phyloP scores from a whole-genome alignment of 257 asterid genomes.

The Solanum ossicruentum region DNA sequence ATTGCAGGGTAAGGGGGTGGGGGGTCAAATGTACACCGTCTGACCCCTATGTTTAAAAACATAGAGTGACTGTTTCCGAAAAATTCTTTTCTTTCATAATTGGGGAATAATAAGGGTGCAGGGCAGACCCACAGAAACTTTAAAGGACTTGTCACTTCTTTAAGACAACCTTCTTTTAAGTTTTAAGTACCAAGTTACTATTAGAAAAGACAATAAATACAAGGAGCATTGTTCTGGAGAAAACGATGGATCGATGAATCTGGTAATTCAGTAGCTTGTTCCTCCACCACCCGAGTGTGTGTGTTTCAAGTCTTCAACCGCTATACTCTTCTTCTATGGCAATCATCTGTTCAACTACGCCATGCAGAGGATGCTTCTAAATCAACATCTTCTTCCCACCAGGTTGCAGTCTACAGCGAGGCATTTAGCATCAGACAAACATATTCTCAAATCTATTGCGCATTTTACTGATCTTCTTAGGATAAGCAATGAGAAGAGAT shows the following conservation, averaged over 20 bases:
- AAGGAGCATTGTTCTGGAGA: too few species aligned
- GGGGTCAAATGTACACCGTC: too few species aligned
- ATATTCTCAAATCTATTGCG: background rate
- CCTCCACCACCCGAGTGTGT: background rate
- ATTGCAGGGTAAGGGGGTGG: too few species aligned
- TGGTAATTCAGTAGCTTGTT: background rate
- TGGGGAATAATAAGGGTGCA: background rate
- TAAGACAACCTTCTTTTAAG: background rate
- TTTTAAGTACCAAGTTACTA: background rate
- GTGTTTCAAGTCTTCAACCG: background rate
- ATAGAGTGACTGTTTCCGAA: too few species aligned
- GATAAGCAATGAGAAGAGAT: background rate
- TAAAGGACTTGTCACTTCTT: background rate
- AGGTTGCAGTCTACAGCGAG: conserved; percentile 54
- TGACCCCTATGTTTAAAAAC: too few species aligned
- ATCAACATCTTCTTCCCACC: conserved; percentile 93
- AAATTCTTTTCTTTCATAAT: background rate
- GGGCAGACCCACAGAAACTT: background rate
- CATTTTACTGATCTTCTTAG: background rate
- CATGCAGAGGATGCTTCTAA: conserved; percentile 70
- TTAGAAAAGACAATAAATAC: background rate
- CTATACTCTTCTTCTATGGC: background rate
- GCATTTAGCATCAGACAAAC: background rate
- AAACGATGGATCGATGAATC: background rate
- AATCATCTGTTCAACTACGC: conserved; percentile 51